Percentiles rank a stretch among this genome's conserved stretches.
These are phyloP conservation scores for Talaromyces pinophilus DNA, from an alignment of 2,329 filamentous ascomycete genomes.

Conservation along the genomic window DNA sequence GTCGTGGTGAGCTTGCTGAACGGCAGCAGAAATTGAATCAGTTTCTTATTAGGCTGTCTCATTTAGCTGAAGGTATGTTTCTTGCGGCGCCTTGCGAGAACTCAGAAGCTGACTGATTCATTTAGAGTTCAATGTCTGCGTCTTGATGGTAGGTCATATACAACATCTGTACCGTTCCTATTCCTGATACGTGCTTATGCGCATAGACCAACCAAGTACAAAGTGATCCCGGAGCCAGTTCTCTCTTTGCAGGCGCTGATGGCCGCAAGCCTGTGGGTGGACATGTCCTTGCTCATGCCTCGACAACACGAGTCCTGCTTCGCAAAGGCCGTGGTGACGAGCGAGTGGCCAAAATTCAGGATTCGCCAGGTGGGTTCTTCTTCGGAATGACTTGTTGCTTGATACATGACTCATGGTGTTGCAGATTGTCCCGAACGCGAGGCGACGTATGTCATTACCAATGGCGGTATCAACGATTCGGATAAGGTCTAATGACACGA, in stretches of 20 bases:
- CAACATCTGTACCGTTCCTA: not conserved
- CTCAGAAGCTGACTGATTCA: conserved; percentile 21
- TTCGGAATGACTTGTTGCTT: not conserved
- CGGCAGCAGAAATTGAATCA: conserved; percentile 68
- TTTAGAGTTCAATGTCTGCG: conserved; percentile 66
- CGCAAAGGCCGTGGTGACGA: conserved; percentile 70
- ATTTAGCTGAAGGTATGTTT: conserved; percentile 62
- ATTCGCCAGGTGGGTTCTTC: conserved; percentile 60
- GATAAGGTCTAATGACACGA: conserved; percentile 55
- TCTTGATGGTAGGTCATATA: conserved; percentile 55
- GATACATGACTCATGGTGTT: conserved; percentile 22
- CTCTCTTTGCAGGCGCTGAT: conserved; percentile 67
- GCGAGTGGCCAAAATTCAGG: conserved; percentile 68
- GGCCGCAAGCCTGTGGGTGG: conserved; percentile 68
- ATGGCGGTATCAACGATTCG: conserved; percentile 67
- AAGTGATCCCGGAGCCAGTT: conserved; percentile 68
- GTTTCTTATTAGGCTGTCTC: conserved; percentile 63
- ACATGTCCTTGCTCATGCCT: conserved; percentile 69
- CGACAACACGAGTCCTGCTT: conserved; percentile 65
- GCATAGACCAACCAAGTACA: conserved; percentile 68
- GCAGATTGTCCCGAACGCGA: conserved; percentile 68
- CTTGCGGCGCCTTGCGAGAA: not conserved
- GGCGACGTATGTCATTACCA: conserved; percentile 70
- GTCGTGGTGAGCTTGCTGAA: conserved; percentile 67
- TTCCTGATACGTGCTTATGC: conserved; percentile 13